Conservation (phyloP, 2,329 filamentous ascomycete genomes). For the Cercospora sojina region DNA sequence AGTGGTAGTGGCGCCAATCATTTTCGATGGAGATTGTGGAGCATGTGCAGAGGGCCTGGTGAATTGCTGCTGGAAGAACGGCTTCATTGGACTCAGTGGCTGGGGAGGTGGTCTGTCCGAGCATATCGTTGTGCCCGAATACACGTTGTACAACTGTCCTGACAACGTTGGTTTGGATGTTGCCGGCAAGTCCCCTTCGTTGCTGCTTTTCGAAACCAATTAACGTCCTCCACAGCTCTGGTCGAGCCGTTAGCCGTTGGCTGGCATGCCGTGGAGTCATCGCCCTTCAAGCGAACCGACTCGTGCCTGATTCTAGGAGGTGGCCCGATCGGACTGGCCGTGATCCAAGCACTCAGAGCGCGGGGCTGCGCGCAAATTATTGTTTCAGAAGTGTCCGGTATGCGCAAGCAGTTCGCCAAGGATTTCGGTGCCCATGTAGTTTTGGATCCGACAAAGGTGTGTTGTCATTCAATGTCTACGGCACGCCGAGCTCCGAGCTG, state of each 20-base stretch:
- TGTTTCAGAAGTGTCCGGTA: conserved; percentile 52
- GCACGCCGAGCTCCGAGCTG: conserved; percentile 39
- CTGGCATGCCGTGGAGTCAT: conserved; percentile 56
- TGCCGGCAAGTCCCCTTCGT: conserved; percentile 38
- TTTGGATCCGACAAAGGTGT: conserved; percentile 51
- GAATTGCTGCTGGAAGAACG: conserved; percentile 57
- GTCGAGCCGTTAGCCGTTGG: conserved; percentile 57
- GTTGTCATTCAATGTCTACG: conserved; percentile 36
- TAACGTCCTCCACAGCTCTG: conserved; percentile 41
- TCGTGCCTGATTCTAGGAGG: conserved; percentile 53
- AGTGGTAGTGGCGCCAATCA: conserved; percentile 50
- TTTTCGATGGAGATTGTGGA: conserved; percentile 54
- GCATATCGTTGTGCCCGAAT: conserved; percentile 51
- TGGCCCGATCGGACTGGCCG: conserved; percentile 55
- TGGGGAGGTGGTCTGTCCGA: conserved; percentile 56
- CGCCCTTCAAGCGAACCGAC: conserved; percentile 49
- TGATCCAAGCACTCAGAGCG: conserved; percentile 49
- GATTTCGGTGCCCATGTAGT: conserved; percentile 54
- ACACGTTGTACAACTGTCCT: conserved; percentile 49
- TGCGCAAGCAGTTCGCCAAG: conserved; percentile 51
- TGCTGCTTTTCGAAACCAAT: not conserved
- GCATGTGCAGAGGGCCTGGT: conserved; percentile 54
- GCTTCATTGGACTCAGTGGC: conserved; percentile 54
- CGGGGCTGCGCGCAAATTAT: conserved; percentile 52
- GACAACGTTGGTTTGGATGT: conserved; percentile 54